Evolutionary conservation across 1,284 basidiomycete species (phyloP).

Genomic region (Austropuccinia psidii): DNA sequence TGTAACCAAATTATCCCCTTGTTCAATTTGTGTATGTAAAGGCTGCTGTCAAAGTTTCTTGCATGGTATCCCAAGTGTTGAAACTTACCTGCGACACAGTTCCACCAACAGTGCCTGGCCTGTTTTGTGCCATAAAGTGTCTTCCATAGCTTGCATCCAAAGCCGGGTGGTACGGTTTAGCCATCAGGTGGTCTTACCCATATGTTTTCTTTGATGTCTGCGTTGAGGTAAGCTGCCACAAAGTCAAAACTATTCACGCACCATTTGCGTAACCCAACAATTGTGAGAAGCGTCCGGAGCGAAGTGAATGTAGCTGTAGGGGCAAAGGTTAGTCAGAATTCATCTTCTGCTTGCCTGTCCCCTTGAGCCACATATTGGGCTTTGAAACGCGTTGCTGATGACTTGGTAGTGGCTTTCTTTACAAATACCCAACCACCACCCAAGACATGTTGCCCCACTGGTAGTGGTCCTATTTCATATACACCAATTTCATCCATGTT

Average conservation of each 20-base stretch:
- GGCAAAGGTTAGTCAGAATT: neutral
- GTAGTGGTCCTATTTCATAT: too few relatives aligned
- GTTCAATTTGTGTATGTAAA: too few relatives aligned
- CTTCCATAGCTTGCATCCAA: neutral
- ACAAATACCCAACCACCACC: too few relatives aligned
- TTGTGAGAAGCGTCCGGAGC: neutral
- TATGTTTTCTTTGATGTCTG: neutral
- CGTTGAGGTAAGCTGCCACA: conserved; percentile 11
- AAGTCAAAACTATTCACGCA: neutral
- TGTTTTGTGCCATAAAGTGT: conserved; percentile 11
- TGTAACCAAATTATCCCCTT: too few relatives aligned
- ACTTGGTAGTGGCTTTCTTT: too few relatives aligned
- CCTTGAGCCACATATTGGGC: neutral
- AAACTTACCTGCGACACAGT: neutral
- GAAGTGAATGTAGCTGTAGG: neutral
- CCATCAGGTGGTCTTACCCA: conserved; percentile 3
- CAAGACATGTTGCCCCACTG: too few relatives aligned
- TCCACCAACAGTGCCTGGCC: conserved; percentile 12
- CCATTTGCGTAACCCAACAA: neutral
- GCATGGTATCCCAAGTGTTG: too few relatives aligned
- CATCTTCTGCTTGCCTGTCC: neutral
- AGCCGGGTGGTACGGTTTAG: neutral
- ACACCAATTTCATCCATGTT: neutral
- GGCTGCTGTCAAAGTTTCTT: too few relatives aligned
- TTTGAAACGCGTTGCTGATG: too few relatives aligned